Evolutionary conservation across 139 green algal genomes (phyloP), one percentile per base, ranked within the genome.

Genomic region (Chlamydomonas sp.): DNA sequence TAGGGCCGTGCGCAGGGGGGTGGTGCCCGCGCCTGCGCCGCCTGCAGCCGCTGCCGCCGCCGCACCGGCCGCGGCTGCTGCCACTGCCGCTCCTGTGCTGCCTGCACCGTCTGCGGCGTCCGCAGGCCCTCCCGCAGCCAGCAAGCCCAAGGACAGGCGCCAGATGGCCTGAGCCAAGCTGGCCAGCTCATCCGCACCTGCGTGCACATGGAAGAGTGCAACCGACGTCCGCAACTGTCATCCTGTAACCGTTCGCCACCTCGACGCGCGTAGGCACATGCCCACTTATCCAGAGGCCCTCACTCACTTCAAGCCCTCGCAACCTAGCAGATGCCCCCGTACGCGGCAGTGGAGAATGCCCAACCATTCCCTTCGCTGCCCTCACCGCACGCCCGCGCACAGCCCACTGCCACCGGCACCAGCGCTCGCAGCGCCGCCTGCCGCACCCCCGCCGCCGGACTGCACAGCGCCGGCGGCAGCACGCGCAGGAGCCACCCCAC

Each of bases 371-470:
- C 8, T 63, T 77, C 7, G 58, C 18, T 66, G 64, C 76, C 16
- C 85, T 77, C 85, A 89, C 85, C 85, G 4, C 57, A 63, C 8
- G 61, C 18, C 78, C 74, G 62, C 9, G 85, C 69, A 18, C 78
- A 79, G 0, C n/a, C 16, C 60, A 89, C 7, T 3, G 62, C 79
- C 59, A 59, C 79, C 12, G 85, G 85, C n/a, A 89, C 57, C 60
- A 84, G 57, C 15, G 18, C 31, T 20, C 64, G 57, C 5, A 89
- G 85, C 2, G 69, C 85, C 63, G 78, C 71, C 62, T 79, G 68
- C 62, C 78, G 85, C 10, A 74, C 69, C 0, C n/a, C 9, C 69
- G 78, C 79, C 68, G 58, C 9, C 12, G 16, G n/a, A 57, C 78
- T 85, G 14, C 2, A 0, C 78, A 85, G 85, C 78, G 74, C 1